phyloP scores from a whole-genome alignment of 2,329 filamentous ascomycete species.

The Trichoderma sp. region DNA sequence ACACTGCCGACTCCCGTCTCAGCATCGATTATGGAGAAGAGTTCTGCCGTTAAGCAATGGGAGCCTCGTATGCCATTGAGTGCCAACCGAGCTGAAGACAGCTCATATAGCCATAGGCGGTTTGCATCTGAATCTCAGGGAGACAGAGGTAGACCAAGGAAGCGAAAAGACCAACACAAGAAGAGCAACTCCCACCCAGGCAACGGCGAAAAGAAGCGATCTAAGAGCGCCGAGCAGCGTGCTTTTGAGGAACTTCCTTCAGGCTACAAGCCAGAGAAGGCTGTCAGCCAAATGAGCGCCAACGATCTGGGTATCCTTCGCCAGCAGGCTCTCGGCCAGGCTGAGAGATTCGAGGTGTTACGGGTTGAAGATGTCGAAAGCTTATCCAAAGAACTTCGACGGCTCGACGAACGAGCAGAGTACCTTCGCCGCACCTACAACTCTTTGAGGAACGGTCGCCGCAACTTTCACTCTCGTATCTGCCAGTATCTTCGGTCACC shows the following conservation, averaged over 20 bases:
- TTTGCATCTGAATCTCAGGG: conserved; percentile 59
- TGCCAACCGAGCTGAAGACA: background rate
- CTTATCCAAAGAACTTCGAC: conserved; percentile 71
- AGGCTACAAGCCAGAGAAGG: conserved; percentile 58
- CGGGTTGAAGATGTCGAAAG: conserved; percentile 62
- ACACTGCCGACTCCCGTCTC: conserved; percentile 53
- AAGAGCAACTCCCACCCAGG: conserved; percentile 42
- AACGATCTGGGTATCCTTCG: conserved; percentile 55
- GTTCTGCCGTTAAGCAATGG: conserved; percentile 48
- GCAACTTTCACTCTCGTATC: conserved; percentile 75
- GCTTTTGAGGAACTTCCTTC: conserved; percentile 63
- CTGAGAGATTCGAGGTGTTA: conserved; percentile 65
- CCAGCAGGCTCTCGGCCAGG: conserved; percentile 63
- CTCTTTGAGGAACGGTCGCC: conserved; percentile 71
- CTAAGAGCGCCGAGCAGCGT: conserved; percentile 53
- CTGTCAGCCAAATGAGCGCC: conserved; percentile 46
- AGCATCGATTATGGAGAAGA: conserved; percentile 46
- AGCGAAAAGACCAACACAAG: conserved; percentile 47
- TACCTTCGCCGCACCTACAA: conserved; percentile 77
- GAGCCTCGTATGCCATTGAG: conserved; percentile 33
- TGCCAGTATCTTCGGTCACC: conserved; percentile 75
- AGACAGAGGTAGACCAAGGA: conserved; percentile 63
- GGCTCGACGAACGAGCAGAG: conserved; percentile 75
- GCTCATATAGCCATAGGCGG: conserved; percentile 46
- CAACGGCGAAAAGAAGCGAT: conserved; percentile 45